These are phyloP conservation scores for Hemileccinum rubropunctum DNA, from an alignment of 768 basidiomycete genomes.

Conservation along the genomic window DNA sequence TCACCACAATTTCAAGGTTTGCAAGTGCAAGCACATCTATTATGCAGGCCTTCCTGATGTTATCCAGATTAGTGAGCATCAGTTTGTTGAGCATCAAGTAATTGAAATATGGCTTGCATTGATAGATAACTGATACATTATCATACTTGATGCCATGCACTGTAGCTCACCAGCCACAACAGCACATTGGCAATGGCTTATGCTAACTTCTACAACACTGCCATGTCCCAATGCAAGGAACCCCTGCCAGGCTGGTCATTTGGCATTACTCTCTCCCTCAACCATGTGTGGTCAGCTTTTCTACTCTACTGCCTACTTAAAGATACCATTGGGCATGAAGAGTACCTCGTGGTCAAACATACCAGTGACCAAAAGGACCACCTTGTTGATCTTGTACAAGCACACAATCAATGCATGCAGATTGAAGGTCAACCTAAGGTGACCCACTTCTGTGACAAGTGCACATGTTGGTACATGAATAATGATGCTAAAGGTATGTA, in stretches of 20 bases:
- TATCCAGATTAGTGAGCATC: background rate
- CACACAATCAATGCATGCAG: background rate
- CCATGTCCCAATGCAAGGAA: background rate
- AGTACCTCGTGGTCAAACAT: background rate
- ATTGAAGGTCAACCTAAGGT: background rate
- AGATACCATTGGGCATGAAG: background rate
- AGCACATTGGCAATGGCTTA: background rate
- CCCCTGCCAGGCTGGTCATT: background rate
- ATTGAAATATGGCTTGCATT: background rate
- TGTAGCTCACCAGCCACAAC: background rate
- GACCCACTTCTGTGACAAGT: conserved; percentile 2
- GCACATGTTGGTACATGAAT: background rate
- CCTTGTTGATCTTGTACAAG: background rate
- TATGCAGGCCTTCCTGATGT: background rate
- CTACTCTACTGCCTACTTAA: conserved; percentile 2
- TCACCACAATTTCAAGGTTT: conserved; percentile 4
- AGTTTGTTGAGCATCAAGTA: background rate
- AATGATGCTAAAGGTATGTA: background rate
- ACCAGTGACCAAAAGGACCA: background rate
- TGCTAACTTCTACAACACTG: background rate
- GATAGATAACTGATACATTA: background rate
- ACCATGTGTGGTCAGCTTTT: background rate
- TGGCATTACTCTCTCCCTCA: background rate
- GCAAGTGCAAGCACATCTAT: background rate
- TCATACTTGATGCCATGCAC: background rate